Evolutionary conservation across 1,284 basidiomycete species (phyloP).

Genomic region (Pseudozyma pruni): DNA sequence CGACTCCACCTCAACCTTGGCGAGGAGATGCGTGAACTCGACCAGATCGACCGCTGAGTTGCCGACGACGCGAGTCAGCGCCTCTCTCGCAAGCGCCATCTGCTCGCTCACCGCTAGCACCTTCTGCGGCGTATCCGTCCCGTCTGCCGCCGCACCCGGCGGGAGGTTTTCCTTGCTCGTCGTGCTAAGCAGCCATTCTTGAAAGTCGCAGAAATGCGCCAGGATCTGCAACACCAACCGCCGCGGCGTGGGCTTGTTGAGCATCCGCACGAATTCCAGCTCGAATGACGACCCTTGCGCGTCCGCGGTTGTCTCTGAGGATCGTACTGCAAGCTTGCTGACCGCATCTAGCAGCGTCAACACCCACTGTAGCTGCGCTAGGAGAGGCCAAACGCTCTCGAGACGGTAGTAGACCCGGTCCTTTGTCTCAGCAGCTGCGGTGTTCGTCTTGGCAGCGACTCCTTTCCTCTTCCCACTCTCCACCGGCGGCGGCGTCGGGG

Average conservation of each 20-base stretch:
- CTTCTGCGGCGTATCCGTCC: conserved; percentile 4
- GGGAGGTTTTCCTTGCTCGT: conserved; percentile 34
- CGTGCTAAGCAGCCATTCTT: conserved; percentile 35
- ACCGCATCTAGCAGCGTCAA: conserved; percentile 32
- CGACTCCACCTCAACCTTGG: conserved; percentile 18
- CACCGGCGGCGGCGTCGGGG: conserved; percentile 2
- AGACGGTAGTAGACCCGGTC: conserved; percentile 41
- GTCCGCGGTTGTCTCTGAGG: neutral
- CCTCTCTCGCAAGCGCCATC: conserved; percentile 40
- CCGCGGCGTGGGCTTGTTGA: conserved; percentile 39
- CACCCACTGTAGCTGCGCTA: conserved; percentile 47
- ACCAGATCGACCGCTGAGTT: conserved; percentile 23
- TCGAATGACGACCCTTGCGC: conserved; percentile 3
- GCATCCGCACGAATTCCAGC: conserved; percentile 27
- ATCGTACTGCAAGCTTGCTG: conserved; percentile 23
- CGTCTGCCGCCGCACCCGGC: conserved; percentile 17
- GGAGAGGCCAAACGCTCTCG: conserved; percentile 39
- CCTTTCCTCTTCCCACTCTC: conserved; percentile 29
- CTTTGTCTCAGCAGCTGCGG: conserved; percentile 7
- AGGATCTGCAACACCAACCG: conserved; percentile 27
- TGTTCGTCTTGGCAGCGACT: conserved; percentile 9
- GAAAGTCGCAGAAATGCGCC: conserved; percentile 40
- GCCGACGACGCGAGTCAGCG: conserved; percentile 16
- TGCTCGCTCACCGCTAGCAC: conserved; percentile 45
- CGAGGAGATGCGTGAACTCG: conserved; percentile 27